Evolutionary conservation across 2,329 filamentous ascomycete genomes (phyloP), one percentile per base, ranked within the genome.

Genomic region (Westerdykella aurantiaca): DNA sequence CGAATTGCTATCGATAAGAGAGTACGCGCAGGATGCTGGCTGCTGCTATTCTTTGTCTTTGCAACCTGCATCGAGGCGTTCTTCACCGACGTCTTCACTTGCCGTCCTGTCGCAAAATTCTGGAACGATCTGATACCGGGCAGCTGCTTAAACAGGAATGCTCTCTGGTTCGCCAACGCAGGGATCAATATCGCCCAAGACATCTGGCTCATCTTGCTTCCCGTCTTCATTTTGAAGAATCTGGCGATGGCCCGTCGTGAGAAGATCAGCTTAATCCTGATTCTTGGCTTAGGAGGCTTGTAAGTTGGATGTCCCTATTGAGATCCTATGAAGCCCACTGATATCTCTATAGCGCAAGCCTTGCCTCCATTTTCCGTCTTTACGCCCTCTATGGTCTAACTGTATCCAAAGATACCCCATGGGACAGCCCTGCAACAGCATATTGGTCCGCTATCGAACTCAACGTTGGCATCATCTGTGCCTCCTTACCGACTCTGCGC

Each of bases 211-310:
- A 43, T 55, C 18, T 34, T 45, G 22, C 46, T 55, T 22, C 51
- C 53, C 12, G 46, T 54, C 22, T 46, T 57, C 39, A 51, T 53
- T 10, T 39, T 57, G 31, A 44, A 46, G 37, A 54, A 55, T 14
- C 47, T 64, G 7, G 45, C 53, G 7, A 43, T 66, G 39, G 56
- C 56, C 3, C 45, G 31, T 12, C 39, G 45, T 5, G 51, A 64
- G 41, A 65, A 64, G 45, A 39, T 57, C 17, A 56, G 49, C 21
- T 46, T 66, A 10, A 49, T 49, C 12, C 38, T 60, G 23, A 59
- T 65, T 31, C 61, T 66, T 39, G 52, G 56, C n/a, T 47, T 65
- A 2, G 62, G 61, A 10, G 52, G 52, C 17, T 63, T 66, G 62
- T 66, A 47, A 49, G 58, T 50, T 37, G 4, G 11, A 12, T 29